Conservation (phyloP, 2,329 filamentous ascomycete species). For the Scedosporium aurantiacum region DNA sequence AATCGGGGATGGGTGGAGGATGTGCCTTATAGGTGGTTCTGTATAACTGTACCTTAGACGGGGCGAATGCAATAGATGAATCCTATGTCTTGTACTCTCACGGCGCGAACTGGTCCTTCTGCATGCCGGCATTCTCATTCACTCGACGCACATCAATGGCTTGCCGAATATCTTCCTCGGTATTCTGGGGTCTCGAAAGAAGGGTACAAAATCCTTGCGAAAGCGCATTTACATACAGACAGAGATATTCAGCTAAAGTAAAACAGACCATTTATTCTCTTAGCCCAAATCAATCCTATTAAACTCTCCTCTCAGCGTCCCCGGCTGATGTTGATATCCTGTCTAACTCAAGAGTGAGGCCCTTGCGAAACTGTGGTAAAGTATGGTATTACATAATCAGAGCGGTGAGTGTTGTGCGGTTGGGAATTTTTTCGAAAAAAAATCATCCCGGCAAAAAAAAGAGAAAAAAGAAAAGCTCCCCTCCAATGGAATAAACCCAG, state of each 20-base stretch:
- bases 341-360: no score
- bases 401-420: neutral
- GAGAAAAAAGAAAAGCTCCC: neutral
- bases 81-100: slow-evolving; percentile 10
- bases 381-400: neutral
- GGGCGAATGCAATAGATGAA: slow-evolving; percentile 23
- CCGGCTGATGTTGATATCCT: no score
- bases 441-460: neutral
- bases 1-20: slow-evolving; percentile 7
- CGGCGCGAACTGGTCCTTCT: neutral
- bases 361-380: neutral
- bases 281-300: no score
- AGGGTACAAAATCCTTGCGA: no score
- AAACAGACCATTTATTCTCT: no score
- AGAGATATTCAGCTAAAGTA: no score
- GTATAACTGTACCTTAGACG: slow-evolving; percentile 31
- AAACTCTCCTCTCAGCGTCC: no score
- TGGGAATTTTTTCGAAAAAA: neutral
- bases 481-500: neutral
- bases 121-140: neutral
- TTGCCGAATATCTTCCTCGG: no score
- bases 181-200: no score
- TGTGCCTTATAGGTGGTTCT: slow-evolving; percentile 23
- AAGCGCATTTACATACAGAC: no score
- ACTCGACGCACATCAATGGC: no score